These are phyloP conservation scores for Tulasnella sp. DNA, from an alignment of 768 basidiomycete genomes.

Conservation along the genomic window DNA sequence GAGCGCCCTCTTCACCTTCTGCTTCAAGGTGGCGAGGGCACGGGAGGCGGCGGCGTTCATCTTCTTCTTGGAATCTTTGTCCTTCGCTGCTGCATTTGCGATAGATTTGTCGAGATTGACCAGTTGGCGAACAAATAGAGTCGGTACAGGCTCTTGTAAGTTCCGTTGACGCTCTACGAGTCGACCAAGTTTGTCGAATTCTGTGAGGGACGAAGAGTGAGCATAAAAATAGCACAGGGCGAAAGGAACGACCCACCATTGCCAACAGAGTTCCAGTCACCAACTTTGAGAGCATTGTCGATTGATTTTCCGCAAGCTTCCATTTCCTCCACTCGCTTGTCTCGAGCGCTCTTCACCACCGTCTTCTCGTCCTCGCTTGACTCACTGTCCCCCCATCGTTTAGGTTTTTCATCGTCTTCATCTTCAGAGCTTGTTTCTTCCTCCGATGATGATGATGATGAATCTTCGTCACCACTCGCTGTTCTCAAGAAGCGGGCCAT, in stretches of 20 bases:
- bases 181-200: conserved; percentile 92
- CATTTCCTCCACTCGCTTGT: conserved; percentile 92
- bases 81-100: conserved; percentile 70
- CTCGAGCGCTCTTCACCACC: conserved; percentile 82
- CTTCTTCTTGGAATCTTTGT: conserved; percentile 93
- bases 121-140: conserved; percentile 76
- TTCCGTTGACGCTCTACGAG: conserved; percentile 87
- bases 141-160: conserved; percentile 78
- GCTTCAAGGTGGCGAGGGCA: conserved; percentile 95
- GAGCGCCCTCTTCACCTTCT: conserved; percentile 85
- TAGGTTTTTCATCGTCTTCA: conserved; percentile 39
- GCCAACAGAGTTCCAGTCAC: conserved; percentile 92
- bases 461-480: conserved; percentile 52
- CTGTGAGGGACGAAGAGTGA: conserved; percentile 43
- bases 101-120: conserved; percentile 71
- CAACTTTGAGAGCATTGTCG: conserved; percentile 92
- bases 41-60: conserved; percentile 93
- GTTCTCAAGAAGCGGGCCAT: conserved; percentile 74
- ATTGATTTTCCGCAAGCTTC: conserved; percentile 86
- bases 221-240: conserved; percentile 20
- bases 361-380: conserved; percentile 63
- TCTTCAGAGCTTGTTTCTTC: conserved; percentile 49
- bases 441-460: conserved; percentile 51
- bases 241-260: conserved; percentile 54
- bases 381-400: conserved; percentile 50